Base-by-base conservation (phyloP, 257 asterid species). In the Nicotiana noctiflora region DNA sequence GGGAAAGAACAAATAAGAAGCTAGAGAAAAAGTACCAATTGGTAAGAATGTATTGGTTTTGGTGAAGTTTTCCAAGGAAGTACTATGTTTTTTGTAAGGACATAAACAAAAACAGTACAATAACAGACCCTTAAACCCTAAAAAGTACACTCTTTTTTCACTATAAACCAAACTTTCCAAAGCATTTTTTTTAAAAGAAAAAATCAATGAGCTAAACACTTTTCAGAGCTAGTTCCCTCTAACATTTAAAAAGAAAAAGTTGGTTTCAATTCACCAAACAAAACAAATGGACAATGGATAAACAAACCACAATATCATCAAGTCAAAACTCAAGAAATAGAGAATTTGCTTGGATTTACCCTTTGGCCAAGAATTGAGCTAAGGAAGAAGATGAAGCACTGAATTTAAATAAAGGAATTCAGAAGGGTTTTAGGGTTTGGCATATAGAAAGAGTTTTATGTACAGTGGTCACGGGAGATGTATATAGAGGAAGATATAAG, bases 381-480 rank as follows among this genome's bases (percentile, higher is more conserved):
- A 59, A 77, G 75, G 46, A 62, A 55, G 23, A 21, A 63, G 49
- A 17, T 40, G 46, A 76, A 79, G 21, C 82, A 85, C 83, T 40
- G 83, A 21, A 66, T 62, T 61, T 23, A 72, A 83, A 74, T 59
- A 79, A 79, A 84, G 82, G 82, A 75, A 78, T 70, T 46, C 11
- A 32, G 6, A 51, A 14, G 65, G 68, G 64, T 44, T 60, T 10
- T 66, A 23, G 46, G 59, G 52, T 75, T 83, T 74, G 76, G 77
- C 40, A 59, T 65, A 52, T 25, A 46, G 29, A 27, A 27, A 18
- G 63, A 59, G 64, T 79, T 77, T 61, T 67, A 83, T 63, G 86
- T 70, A 67, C 65, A 80, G 80, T 52, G 87, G 95, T 91, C 95
- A 92, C 97, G 95, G 88, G 95, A 21, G 84, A 53, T 83, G 82